Evolutionary conservation across 129 eudicot genomes (phyloP).

Genomic region (Pittosporum tobira): DNA sequence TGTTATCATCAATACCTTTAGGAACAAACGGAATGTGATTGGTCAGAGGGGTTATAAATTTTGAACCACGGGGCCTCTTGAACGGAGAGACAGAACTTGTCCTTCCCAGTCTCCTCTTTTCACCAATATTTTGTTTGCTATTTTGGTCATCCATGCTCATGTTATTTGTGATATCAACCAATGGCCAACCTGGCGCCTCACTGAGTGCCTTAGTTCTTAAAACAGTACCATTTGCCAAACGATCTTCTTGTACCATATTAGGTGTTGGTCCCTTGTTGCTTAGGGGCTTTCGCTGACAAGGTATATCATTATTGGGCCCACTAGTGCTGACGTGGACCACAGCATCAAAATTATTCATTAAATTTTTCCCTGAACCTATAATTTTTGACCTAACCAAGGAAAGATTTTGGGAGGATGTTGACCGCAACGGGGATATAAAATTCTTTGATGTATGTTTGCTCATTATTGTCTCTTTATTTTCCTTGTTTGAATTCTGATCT

Average conservation of each 20-base stretch:
- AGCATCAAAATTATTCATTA: conserved; percentile 65
- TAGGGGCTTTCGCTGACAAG: conserved; percentile 12
- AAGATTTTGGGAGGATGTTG: conserved; percentile 30
- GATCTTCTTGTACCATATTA: conserved; percentile 7
- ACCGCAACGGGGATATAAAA: conserved; percentile 54
- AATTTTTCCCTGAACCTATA: conserved; percentile 43
- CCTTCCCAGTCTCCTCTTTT: conserved; percentile 41
- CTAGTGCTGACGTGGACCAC: conserved; percentile 32
- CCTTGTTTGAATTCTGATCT: conserved; percentile 18
- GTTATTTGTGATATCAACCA: conserved; percentile 59
- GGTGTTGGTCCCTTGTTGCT: conserved; percentile 4
- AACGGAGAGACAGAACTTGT: conserved; percentile 58
- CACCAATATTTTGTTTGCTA: conserved; percentile 27
- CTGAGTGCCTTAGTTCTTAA: conserved; percentile 13
- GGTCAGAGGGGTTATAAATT: conserved; percentile 58
- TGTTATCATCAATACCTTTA: conserved; percentile 37
- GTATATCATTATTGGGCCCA: conserved; percentile 18
- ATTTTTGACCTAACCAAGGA: conserved; percentile 24
- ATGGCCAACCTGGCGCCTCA: conserved; percentile 33
- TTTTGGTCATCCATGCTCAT: conserved; percentile 12
- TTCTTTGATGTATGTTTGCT: conserved; percentile 25
- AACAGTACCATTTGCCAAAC: conserved; percentile 14
- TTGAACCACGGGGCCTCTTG: conserved; percentile 76
- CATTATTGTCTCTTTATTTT: conserved; percentile 22
- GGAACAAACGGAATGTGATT: conserved; percentile 18